Base-by-base conservation (phyloP, 768 basidiomycete genomes). In the Trametes cubensis region DNA sequence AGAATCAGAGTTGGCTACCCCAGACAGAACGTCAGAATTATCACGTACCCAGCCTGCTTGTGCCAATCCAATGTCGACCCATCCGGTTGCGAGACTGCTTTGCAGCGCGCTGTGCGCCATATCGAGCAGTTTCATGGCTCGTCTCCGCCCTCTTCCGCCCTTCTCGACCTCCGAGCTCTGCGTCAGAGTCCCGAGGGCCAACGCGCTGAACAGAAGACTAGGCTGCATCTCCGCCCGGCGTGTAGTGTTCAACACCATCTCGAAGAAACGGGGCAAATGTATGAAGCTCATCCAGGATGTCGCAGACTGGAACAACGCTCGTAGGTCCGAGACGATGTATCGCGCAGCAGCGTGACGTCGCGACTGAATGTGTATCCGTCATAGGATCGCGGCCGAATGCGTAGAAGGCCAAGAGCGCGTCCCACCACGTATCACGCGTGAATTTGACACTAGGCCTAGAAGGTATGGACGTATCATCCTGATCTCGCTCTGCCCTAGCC, bases 391-490 rank as follows among this genome's bases (percentile, higher is more conserved):
- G 42, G 23, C 56, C 54, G 4, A 56, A 60, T 17, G 63, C 47
- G 70, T 90, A 90, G 30, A 86, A 69, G 34, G 76, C 74, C 39
- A 89, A 72, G 18, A 91, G 77, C 4, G 82, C 83, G 67, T 90
- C 90, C 85, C 87, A 92, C 90, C 90, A 90, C n/a, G 83, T 85
- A 74, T 87, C 85, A 55, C 88, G 87, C 17, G 79, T 77, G 71
- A 89, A 89, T 42, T 81, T 79, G 41, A 87, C 73, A 10, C 87
- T 86, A 8, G 89, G 89, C 61, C 84, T 81, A 39, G 75, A 48
- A 17, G 64, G 66, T 45, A 74, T 48, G n/a, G 58, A 55, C 6
- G 55, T 2, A 34, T 34, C 34, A 2, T 34, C 46, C 4, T 59
- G 26, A 7, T 59, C n/a, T 3, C 40, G n/a, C 2, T 28, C 54